Conservation (phyloP, 2,329 filamentous ascomycete species). For the Massarina eburnea region DNA sequence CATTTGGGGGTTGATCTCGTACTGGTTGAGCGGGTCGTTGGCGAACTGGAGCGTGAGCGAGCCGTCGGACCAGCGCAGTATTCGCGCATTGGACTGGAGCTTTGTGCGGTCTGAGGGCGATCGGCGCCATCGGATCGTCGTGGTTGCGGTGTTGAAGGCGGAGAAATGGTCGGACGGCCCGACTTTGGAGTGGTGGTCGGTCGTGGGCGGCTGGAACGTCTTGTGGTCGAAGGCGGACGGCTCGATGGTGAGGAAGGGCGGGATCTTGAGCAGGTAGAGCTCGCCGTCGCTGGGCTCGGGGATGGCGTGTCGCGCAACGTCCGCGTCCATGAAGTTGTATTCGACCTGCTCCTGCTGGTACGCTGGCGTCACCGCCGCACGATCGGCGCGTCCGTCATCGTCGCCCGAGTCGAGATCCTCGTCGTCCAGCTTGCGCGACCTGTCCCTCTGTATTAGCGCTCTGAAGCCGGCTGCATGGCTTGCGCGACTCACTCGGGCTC, state of each 20-base stretch:
- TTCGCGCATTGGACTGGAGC: constrained; percentile 72
- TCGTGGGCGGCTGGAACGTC: constrained; percentile 65
- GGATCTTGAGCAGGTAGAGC: constrained; percentile 72
- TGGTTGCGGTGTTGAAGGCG: constrained; percentile 65
- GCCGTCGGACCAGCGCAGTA: constrained; percentile 79
- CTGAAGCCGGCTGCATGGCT: constrained; percentile 21
- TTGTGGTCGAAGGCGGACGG: constrained; percentile 67
- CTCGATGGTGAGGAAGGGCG: constrained; percentile 70
- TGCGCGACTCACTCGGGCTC: constrained; percentile 28
- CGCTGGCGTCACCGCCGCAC: constrained; percentile 49
- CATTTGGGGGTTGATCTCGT: constrained; percentile 70
- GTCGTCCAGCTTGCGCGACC: constrained; percentile 58
- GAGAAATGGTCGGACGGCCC: constrained; percentile 54
- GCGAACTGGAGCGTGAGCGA: constrained; percentile 75
- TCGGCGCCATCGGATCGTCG: constrained; percentile 69
- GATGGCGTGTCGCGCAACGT: constrained; percentile 67
- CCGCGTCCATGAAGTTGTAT: constrained; percentile 62
- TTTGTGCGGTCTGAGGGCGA: constrained; percentile 65
- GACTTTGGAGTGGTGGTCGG: constrained; percentile 55
- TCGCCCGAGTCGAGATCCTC: constrained; percentile 65
- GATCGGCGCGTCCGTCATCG: constrained; percentile 65
- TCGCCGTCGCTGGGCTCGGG: constrained; percentile 72
- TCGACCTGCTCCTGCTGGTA: constrained; percentile 58
- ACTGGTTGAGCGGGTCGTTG: constrained; percentile 67
- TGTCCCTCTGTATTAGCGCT: constrained; percentile 29